Evolutionary conservation across 2,329 filamentous ascomycete species (phyloP).

Genomic region (Nannizziopsis arthrosporioides): DNA sequence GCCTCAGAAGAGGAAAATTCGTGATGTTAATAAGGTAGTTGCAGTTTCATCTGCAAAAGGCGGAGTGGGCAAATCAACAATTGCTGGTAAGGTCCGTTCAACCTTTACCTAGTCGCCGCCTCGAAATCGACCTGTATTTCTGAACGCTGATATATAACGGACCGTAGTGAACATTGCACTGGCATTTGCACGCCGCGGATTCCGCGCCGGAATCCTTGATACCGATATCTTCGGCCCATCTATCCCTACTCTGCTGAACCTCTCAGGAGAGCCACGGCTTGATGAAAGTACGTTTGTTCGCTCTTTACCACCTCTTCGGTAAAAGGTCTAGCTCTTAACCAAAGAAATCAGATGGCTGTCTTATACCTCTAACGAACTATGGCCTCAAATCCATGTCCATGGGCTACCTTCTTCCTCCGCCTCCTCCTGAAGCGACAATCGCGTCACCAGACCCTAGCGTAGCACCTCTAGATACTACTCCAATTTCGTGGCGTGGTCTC

Average conservation of each 20-base stretch:
- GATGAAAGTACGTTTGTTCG: slow-evolving; percentile 49
- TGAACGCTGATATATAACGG: not conserved
- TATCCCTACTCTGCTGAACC: slow-evolving; percentile 76
- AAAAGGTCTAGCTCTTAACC: slow-evolving; percentile 1
- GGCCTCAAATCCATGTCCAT: slow-evolving; percentile 98
- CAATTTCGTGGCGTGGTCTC: slow-evolving; percentile 86
- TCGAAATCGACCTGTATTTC: not conserved
- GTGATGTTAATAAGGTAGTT: slow-evolving; percentile 78
- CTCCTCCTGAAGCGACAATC: slow-evolving; percentile 43
- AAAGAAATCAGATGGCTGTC: slow-evolving; percentile 36
- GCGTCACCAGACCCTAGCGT: slow-evolving; percentile 19
- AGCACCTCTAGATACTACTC: slow-evolving; percentile 43
- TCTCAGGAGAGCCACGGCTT: slow-evolving; percentile 66
- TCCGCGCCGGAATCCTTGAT: slow-evolving; percentile 78
- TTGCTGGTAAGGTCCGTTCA: slow-evolving; percentile 53
- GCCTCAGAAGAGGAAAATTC: slow-evolving; percentile 68
- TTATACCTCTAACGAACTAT: slow-evolving; percentile 84
- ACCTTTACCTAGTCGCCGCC: not conserved
- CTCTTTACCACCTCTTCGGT: not conserved
- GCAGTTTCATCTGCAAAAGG: slow-evolving; percentile 97
- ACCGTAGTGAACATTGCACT: slow-evolving; percentile 62
- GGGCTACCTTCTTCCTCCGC: slow-evolving; percentile 64
- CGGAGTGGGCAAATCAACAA: slow-evolving; percentile 93
- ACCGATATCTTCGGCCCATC: slow-evolving; percentile 96
- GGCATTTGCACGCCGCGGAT: slow-evolving; percentile 68